phyloP scores from a whole-genome alignment of 768 basidiomycete genomes.

The Mycena haematopus region DNA sequence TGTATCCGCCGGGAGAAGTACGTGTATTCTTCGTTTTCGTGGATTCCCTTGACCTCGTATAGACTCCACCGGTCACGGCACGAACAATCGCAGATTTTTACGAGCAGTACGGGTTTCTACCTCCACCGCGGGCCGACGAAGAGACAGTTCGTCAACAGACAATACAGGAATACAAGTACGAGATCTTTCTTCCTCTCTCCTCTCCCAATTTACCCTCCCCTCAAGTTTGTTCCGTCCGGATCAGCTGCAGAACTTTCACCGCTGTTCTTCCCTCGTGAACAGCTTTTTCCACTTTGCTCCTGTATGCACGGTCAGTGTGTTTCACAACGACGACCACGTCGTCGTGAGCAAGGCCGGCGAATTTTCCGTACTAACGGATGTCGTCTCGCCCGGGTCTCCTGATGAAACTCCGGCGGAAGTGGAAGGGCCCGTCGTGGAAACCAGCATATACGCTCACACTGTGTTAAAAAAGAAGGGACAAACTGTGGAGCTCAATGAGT shows the following conservation, averaged over 20 bases:
- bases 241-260: constrained; percentile 20
- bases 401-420: background rate
- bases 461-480: constrained; percentile 18
- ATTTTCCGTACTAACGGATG: constrained; percentile 4
- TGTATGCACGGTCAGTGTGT: constrained; percentile 17
- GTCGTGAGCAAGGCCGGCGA: constrained; percentile 22
- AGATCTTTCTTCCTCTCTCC: background rate
- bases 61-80: constrained; percentile 19
- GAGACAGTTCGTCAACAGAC: constrained; percentile 10
- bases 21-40: background rate
- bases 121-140: constrained; percentile 24
- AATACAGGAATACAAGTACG: constrained; percentile 26
- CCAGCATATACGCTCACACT: constrained; percentile 24
- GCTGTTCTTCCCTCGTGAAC: constrained; percentile 16
- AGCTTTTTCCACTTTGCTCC: constrained; percentile 15
- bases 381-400: background rate
- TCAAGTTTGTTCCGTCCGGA: constrained; percentile 20
- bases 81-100: constrained; percentile 22
- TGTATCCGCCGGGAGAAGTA: constrained; percentile 20
- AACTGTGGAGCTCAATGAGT: constrained; percentile 14
- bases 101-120: constrained; percentile 19
- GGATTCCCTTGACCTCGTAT: background rate
- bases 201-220: background rate
- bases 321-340: constrained; percentile 19
- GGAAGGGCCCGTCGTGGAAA: constrained; percentile 18